Evolutionary conservation across 371 early-diverging fungal genomes (phyloP).

Genomic region (Actinomucor elegans): DNA sequence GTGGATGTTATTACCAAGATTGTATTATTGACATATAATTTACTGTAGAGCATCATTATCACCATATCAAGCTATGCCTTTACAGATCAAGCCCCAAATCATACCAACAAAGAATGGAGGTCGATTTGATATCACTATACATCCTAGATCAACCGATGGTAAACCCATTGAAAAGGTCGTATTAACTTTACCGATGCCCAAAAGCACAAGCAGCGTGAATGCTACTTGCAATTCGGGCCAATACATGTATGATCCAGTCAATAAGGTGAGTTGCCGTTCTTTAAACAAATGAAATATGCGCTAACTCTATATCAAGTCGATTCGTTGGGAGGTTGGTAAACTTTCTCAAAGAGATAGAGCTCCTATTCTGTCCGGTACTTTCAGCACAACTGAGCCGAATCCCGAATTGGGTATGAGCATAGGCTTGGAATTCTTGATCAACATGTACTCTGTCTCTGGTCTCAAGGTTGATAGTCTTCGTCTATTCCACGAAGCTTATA

Average conservation of each 20-base stretch:
- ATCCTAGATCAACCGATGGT: conserved; percentile 64
- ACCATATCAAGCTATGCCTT: conserved; percentile 60
- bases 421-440: conserved; percentile 70
- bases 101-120: conserved; percentile 53
- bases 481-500: conserved; percentile 77
- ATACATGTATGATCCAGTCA: conserved; percentile 75
- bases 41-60: conserved; percentile 54
- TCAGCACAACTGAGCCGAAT: conserved; percentile 52
- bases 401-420: conserved; percentile 62
- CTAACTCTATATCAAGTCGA: conserved; percentile 26
- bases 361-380: conserved; percentile 68
- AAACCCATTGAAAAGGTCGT: conserved; percentile 69
- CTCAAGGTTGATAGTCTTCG: conserved; percentile 76
- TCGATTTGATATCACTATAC: conserved; percentile 68
- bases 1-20: background rate
- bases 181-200: conserved; percentile 64
- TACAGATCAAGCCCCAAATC: conserved; percentile 68
- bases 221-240: conserved; percentile 68
- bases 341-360: conserved; percentile 55
- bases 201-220: conserved; percentile 55
- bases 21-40: background rate
- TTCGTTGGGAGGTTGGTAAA: conserved; percentile 73
- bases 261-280: too few species aligned
- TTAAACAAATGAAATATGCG: too few species aligned
- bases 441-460: conserved; percentile 73